Conservation (phyloP, 768 basidiomycete species). For the Hortiboletus flavorubellus region DNA sequence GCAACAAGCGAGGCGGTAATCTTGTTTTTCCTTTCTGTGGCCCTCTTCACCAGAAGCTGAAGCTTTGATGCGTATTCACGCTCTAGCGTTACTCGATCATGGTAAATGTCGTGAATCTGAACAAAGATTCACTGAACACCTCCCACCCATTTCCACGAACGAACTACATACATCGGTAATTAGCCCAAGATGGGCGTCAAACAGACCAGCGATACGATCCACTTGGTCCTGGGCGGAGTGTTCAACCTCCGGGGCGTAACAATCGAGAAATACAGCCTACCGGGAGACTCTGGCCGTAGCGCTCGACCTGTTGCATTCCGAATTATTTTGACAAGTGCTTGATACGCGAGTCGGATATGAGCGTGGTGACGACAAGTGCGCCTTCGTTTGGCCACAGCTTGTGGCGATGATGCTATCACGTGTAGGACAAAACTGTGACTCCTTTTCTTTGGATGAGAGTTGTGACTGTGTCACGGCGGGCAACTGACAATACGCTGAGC, state of each 20-base stretch:
- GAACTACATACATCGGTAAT: slow-evolving; percentile 54
- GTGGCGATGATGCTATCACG: background rate
- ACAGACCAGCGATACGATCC: slow-evolving; percentile 53
- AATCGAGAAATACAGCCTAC: slow-evolving; percentile 33
- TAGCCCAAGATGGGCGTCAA: slow-evolving; percentile 64
- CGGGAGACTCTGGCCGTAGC: slow-evolving; percentile 53
- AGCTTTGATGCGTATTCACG: slow-evolving; percentile 77
- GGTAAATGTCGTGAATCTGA: slow-evolving; percentile 72
- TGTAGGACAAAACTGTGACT: background rate
- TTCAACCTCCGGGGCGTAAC: slow-evolving; percentile 6
- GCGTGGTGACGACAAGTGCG: background rate
- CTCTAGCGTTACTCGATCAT: slow-evolving; percentile 63
- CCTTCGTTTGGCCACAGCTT: background rate
- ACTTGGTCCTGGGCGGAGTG: slow-evolving; percentile 59
- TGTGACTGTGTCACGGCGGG: no score
- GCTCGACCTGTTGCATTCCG: slow-evolving; percentile 22
- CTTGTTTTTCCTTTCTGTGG: slow-evolving; percentile 67
- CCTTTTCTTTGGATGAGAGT: no score
- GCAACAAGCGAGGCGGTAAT: slow-evolving; percentile 52
- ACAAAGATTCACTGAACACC: slow-evolving; percentile 1
- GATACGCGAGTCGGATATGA: background rate
- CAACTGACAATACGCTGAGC: no score
- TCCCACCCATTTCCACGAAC: background rate
- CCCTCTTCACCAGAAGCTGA: slow-evolving; percentile 61
- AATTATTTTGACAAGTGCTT: background rate